Percentiles rank a stretch among this genome's conserved stretches.
These are phyloP conservation scores for Trypethelium eluteriae DNA, from an alignment of 495 filamentous ascomycete genomes.

Conservation along the genomic window DNA sequence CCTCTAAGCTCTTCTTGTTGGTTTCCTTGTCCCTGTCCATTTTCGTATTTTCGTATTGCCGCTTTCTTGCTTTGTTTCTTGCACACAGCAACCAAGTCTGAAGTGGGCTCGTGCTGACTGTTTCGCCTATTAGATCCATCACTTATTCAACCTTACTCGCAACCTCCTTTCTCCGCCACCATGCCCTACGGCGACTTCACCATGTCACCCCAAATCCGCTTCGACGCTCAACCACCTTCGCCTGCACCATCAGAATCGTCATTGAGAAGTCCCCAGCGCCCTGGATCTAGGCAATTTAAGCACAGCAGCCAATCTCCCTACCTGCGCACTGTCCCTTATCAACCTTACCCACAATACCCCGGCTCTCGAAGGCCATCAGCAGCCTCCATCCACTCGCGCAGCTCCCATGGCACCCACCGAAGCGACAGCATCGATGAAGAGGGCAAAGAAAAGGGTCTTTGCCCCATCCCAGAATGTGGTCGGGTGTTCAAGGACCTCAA, in stretches of 20 bases:
- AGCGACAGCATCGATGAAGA: constrained; percentile 54
- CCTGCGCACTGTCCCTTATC: constrained; percentile 29
- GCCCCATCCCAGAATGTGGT: constrained; percentile 77
- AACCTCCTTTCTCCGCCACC: constrained; percentile 26
- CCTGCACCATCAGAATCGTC: constrained; percentile 18
- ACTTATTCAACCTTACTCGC: constrained; percentile 45
- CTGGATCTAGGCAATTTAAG: constrained; percentile 26
- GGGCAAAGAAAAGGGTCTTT: constrained; percentile 59
- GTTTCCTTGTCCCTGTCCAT: constrained; percentile 43
- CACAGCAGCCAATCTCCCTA: constrained; percentile 37
- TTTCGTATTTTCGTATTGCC: constrained; percentile 22
- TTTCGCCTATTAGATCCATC: constrained; percentile 47
- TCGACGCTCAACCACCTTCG: constrained; percentile 29
- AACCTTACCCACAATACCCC: constrained; percentile 38
- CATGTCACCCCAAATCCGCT: constrained; percentile 26
- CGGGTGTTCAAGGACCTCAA: constrained; percentile 90
- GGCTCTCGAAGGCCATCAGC: constrained; percentile 47
- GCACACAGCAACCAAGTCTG: constrained; percentile 7
- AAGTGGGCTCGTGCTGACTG: constrained; percentile 19
- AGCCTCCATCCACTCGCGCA: constrained; percentile 49
- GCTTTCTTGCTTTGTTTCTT: constrained; percentile 21
- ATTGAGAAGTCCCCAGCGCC: constrained; percentile 27
- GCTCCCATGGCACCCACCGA: constrained; percentile 48
- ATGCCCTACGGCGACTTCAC: constrained; percentile 30
- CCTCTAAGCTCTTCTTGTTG: constrained; percentile 56